Evolutionary conservation across 257 asterid genomes (phyloP).

Genomic region (Craterostigma plantagineum): DNA sequence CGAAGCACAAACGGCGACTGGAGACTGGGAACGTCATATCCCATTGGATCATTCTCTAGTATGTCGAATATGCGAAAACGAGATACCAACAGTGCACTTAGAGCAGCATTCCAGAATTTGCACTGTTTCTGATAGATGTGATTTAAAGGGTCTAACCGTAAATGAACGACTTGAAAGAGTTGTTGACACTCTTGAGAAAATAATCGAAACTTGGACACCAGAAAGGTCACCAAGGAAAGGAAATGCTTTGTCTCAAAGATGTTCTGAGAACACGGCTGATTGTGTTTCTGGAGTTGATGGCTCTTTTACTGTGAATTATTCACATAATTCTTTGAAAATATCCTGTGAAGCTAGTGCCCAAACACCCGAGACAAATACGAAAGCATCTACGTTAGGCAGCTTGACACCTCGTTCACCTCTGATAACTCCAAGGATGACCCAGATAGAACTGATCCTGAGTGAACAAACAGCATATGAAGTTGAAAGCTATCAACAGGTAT

Average conservation of each 20-base stretch:
- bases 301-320: constrained; percentile 23
- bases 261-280: constrained; percentile 37
- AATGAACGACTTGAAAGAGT: constrained; percentile 83
- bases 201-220: constrained; percentile 73
- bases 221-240: constrained; percentile 27
- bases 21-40: constrained; percentile 54
- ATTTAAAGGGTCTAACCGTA: constrained; percentile 73
- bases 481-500: constrained; percentile 86
- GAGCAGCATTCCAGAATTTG: constrained; percentile 94
- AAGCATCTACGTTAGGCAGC: constrained; percentile 49
- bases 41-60: constrained; percentile 73
- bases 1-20: constrained; percentile 30
- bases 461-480: constrained; percentile 29
- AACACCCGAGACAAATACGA: constrained; percentile 34
- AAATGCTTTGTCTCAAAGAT: constrained; percentile 21
- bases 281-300: constrained; percentile 27
- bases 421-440: constrained; percentile 67
- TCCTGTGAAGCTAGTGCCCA: constrained; percentile 19
- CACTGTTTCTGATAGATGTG: constrained; percentile 91
- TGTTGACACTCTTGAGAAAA: constrained; percentile 68
- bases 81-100: constrained; percentile 80
- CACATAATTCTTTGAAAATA: constrained; percentile 19
- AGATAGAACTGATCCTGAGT: constrained; percentile 55
- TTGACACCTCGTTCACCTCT: constrained; percentile 89
- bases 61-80: constrained; percentile 96